Conservation (phyloP, 306 rosid species). For the Fragaria ananassa region DNA sequence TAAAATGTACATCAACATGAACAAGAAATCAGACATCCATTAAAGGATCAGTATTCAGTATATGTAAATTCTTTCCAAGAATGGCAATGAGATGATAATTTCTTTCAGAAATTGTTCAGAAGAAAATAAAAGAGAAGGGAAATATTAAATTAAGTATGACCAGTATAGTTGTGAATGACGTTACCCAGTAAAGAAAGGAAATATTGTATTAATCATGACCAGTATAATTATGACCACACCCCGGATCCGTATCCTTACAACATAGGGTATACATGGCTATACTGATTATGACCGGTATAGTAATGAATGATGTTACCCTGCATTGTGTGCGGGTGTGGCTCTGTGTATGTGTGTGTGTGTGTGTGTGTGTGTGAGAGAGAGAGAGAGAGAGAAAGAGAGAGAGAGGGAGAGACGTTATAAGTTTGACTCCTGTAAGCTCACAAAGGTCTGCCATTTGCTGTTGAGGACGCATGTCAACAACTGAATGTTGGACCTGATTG, state of each 20-base stretch:
- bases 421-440: constrained; percentile 88
- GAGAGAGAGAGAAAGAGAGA: constrained; percentile 32
- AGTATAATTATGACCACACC: too few species aligned
- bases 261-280: not conserved
- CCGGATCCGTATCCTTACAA: too few species aligned
- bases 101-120: too few species aligned
- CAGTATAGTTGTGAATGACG: too few species aligned
- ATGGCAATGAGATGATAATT: not conserved
- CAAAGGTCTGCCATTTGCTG: constrained; percentile 91
- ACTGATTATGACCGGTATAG: too few species aligned
- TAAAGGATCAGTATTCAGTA: not conserved
- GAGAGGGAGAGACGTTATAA: constrained; percentile 69
- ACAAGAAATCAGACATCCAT: not conserved
- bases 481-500: constrained; percentile 82
- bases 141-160: too few species aligned
- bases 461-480: constrained; percentile 95
- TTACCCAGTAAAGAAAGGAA: too few species aligned
- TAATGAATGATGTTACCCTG: not conserved
- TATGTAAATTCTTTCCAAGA: not conserved
- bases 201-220: too few species aligned
- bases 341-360: not conserved
- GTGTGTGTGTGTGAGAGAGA: not conserved
- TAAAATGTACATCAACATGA: not conserved
- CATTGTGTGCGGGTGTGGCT: not conserved
- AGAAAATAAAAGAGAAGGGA: too few species aligned